Evolutionary conservation across 305 asterid genomes (phyloP).

Genomic region (Fraxinus platypoda): DNA sequence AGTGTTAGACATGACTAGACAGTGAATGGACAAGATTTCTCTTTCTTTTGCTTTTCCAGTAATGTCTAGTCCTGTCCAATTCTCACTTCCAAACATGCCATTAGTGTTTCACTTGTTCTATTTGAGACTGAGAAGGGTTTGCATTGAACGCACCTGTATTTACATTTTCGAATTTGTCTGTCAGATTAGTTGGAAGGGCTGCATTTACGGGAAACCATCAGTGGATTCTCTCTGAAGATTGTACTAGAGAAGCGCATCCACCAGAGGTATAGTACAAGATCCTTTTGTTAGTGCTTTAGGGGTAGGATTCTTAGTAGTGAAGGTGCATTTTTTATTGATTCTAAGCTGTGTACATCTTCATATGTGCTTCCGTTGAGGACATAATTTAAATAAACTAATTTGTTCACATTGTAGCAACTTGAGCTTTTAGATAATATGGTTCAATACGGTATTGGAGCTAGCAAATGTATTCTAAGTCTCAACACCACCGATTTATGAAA

Average conservation of each 20-base stretch:
- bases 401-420: neutral
- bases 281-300: neutral
- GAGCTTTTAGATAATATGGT: neutral
- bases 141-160: neutral
- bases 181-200: slow-evolving; percentile 67
- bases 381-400: neutral
- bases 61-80: neutral
- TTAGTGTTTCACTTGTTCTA: neutral
- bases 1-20: neutral
- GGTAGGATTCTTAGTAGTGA: neutral
- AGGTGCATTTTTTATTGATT: neutral
- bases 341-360: neutral
- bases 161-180: slow-evolving; percentile 13
- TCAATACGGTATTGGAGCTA: neutral
- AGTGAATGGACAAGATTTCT: neutral
- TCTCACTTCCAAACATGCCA: neutral
- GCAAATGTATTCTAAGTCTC: slow-evolving; percentile 33
- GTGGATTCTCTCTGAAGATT: slow-evolving; percentile 55
- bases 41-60: neutral
- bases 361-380: neutral
- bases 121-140: neutral
- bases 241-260: slow-evolving; percentile 42
- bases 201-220: slow-evolving; percentile 70
- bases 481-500: neutral
- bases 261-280: slow-evolving; percentile 50